Evolutionary conservation across 139 green algal species (phyloP), one percentile per base, ranked within the genome.

Genomic region (Chlorella sp.): DNA sequence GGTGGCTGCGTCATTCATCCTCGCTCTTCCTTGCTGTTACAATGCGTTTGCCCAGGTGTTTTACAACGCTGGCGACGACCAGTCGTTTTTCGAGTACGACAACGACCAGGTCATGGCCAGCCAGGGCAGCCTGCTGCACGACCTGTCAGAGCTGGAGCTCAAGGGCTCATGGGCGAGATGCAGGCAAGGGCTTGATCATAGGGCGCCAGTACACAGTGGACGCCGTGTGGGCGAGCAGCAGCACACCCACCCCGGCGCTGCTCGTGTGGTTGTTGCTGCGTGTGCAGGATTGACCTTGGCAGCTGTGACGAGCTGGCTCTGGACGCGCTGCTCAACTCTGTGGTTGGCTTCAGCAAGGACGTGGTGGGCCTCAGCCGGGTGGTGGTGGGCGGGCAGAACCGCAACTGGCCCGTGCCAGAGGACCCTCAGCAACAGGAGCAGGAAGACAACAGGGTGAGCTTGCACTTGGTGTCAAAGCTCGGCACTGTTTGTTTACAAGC

Each of bases 271-370:
- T n/a, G 34, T n/a, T n/a, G n/a, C n/a, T n/a, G n/a, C n/a, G n/a
- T n/a, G n/a, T n/a, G 0, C 75, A 89, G 89, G 80, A 27, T 96
- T 6, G 89, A 97, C 83, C 80, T 97, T 75, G 93, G 93, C 32
- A 95, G 88, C 23, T 86, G 83, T 4, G 93, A 97, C 64, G 93
- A 97, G 81, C 68, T 97, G 62, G 85, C 85, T 2, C 75, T 97
- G 35, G 93, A 97, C 69, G 67, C 95, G 26, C 82, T 97, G n/a
- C 83, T 97, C 74, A 97, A 97, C 74, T 82, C 79, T 62, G 70
- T 97, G 20, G 55, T 80, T 30, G 88, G 82, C n/a, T 93, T 94
- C 74, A 92, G 82, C 55, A 49, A 70, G 31, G 87, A 96, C 69
- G 81, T 93, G 49, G 65, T 83, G 26, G 90, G 85, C 6, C 79